Base-by-base conservation (phyloP, 1,139 yeast genomes). In the Taiozyma sp. region DNA sequence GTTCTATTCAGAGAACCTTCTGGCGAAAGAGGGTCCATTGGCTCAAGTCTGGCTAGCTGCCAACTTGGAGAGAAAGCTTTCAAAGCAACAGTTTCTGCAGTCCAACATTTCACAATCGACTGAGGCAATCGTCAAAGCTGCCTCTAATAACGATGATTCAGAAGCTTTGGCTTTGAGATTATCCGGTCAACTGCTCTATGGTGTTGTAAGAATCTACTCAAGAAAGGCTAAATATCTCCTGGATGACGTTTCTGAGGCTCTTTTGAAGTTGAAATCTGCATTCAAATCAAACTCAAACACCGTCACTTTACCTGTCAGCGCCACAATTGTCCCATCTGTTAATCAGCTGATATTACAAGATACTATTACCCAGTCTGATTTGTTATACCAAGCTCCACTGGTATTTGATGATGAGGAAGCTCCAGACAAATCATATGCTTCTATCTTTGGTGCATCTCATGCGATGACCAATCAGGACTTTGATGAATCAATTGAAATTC, bases 11-110 rank as follows among this genome's bases (percentile, higher is more conserved):
- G 80, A 75, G 46, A 74, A 68, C 51, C 67, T 81, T 48, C 71
- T 82, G 27, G 72, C 87, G 9, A 83, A 80, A 56, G 85, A 85
- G 64, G 95, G 96, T 4, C 96, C 96, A 2, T 72, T 91, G 60
- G 96, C 96, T 7, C 87, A 86, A 59, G 93, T 90, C 16, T 92
- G 97, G 97, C 76, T 92, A 50, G 97, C 97, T 3, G 93, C 97
- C 36, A 91, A 89, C 65, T 78, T 89, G 69, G 96, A 88, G 61
- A 82, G 84, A 63, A 87, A 87, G 61, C 76, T 92, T 46, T 79
- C 96, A 45, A 87, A 88, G 65, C 82, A 81, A 53, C 93, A 91
- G 64, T 77, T 87, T 48, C 71, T 90, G 49, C 83, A 80, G 61
- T 83, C 97, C 24, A 81, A 87, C 63, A 84, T 92, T 55, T 68